A percentile compares a stretch with the other conserved stretches of the same genome.
These are phyloP conservation scores for Multifurca ochricompacta DNA, from an alignment of 768 basidiomycete species.

Conservation along the genomic window DNA sequence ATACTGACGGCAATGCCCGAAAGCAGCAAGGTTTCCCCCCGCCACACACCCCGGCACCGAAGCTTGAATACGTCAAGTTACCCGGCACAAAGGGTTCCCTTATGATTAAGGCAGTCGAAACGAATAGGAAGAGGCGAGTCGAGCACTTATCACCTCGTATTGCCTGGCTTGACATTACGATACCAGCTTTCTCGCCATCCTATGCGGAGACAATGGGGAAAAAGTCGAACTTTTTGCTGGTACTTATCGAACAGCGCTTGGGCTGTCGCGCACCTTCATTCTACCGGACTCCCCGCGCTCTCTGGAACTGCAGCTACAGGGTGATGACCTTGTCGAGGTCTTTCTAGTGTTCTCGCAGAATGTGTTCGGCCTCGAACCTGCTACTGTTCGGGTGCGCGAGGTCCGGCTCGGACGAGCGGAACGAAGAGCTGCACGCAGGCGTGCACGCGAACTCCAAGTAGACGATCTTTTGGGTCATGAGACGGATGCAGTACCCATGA, in stretches of 20 bases:
- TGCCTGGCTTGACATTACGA: background rate
- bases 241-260: conserved; percentile 81
- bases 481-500: conserved; percentile 36
- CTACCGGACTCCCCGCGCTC: conserved; percentile 85
- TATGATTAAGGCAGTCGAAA: conserved; percentile 82
- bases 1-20: conserved; percentile 35
- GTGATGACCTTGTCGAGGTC: conserved; percentile 87
- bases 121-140: conserved; percentile 72
- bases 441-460: conserved; percentile 58
- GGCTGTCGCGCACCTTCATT: conserved; percentile 88
- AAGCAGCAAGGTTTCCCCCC: conserved; percentile 29
- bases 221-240: conserved; percentile 93
- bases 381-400: conserved; percentile 89
- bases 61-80: conserved; percentile 86
- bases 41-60: conserved; percentile 62
- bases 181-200: conserved; percentile 78
- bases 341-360: conserved; percentile 89
- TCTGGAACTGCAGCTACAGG: conserved; percentile 81
- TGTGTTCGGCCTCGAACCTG: conserved; percentile 87
- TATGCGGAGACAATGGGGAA: conserved; percentile 88
- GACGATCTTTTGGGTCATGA: conserved; percentile 40
- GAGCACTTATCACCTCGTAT: background rate
- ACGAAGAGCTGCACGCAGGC: conserved; percentile 72
- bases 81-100: conserved; percentile 85
- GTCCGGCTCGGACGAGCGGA: conserved; percentile 87